Evolutionary conservation across 768 basidiomycete genomes (phyloP), one percentile per base, ranked within the genome.

Genomic region (Amanita rubescens): DNA sequence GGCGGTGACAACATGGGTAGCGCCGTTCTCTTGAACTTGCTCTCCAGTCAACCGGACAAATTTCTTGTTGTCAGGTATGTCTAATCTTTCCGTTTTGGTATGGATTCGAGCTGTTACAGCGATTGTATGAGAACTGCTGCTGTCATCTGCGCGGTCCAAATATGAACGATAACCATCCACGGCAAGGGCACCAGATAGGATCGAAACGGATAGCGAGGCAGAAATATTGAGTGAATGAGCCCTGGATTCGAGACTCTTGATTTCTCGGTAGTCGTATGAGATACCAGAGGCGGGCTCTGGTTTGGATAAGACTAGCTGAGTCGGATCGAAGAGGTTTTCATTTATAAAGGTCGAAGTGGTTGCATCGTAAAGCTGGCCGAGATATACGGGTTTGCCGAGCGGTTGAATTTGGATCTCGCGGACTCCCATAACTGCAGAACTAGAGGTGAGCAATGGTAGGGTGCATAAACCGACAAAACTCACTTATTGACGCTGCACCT

Each of bases 171-270:
- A 43, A 8, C 56, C 56, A 17, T 37, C 53, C 14, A 55, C 30
- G 5, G 27, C 38, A 37, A 57, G 24, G 22, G 39, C 19, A 35
- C 53, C 56, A 5, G 46, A 25, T 24, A 50, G 15, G 14, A 55
- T 33, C 20, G 46, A 41, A 39, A 55, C 3, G 75, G 66, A 55
- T 73, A 67, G 58, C 69, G 58, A 47, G 74, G 67, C 1, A 12
- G 47, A 49, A 6, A 35, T n/a, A 20, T 37, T 22, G 20, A 49
- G 34, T n/a, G 47, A 19, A 49, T 20, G 11, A 6, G 47, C 47
- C 8, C 47, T 34, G 14, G 27, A 22, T 32, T 49, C 27, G 2
- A 49, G 32, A 35, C 33, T 35, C 4, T 49, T 49, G 6, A 37
- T 32, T 24, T 49, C 47, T 15, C 34, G 20, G 34, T 49, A 49